Evolutionary conservation across 2,329 filamentous ascomycete genomes (phyloP).

Genomic region (Gliomastix tumulicola): DNA sequence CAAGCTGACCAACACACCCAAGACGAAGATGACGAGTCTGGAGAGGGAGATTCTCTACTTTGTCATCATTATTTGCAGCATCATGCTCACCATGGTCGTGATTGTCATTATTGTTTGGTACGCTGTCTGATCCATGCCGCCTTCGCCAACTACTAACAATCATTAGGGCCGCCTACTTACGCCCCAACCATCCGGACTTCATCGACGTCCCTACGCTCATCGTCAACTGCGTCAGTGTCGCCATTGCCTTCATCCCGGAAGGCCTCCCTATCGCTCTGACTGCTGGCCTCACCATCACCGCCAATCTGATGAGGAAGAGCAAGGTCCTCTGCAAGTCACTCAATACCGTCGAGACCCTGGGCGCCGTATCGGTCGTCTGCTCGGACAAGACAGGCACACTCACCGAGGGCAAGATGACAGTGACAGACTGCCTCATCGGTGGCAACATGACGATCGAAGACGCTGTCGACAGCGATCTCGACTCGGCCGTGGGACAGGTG

Average conservation of each 20-base stretch:
- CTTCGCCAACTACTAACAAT: background rate
- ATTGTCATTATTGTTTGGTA: conserved; percentile 62
- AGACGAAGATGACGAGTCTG: conserved; percentile 59
- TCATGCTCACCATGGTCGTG: conserved; percentile 61
- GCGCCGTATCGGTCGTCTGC: conserved; percentile 66
- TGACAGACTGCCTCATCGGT: conserved; percentile 61
- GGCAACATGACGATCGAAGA: conserved; percentile 40
- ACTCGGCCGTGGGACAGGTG: conserved; percentile 46
- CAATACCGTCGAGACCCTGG: conserved; percentile 71
- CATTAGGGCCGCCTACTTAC: conserved; percentile 61
- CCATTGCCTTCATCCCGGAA: conserved; percentile 71
- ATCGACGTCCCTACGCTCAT: conserved; percentile 68
- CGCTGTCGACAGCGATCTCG: conserved; percentile 34
- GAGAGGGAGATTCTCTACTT: conserved; percentile 70
- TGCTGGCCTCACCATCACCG: conserved; percentile 66
- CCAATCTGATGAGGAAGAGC: conserved; percentile 70
- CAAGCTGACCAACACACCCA: conserved; percentile 62
- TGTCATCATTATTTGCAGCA: conserved; percentile 59
- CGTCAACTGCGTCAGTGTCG: conserved; percentile 64
- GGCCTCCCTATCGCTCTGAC: conserved; percentile 65
- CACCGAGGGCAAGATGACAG: conserved; percentile 66
- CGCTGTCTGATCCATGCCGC: conserved; percentile 20
- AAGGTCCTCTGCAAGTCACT: conserved; percentile 75
- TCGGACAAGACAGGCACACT: conserved; percentile 73
- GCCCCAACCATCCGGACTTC: conserved; percentile 58